phyloP scores from a whole-genome alignment of 257 asterid genomes.

The Perilla frutescens region DNA sequence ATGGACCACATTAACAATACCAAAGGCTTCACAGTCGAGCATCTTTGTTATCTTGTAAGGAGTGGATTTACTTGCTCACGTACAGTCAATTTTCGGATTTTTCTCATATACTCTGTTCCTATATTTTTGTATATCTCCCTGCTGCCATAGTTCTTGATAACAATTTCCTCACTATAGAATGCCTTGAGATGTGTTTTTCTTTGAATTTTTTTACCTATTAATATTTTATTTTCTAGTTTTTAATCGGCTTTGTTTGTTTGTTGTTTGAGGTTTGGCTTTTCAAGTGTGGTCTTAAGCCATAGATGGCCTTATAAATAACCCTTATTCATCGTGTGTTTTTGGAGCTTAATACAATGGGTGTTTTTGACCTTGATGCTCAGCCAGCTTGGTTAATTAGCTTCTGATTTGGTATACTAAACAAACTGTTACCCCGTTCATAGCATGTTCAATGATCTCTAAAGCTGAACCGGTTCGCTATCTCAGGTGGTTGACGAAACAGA shows the following conservation, averaged over 20 bases:
- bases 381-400: conserved; percentile 5
- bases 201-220: neutral
- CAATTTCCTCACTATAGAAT: neutral
- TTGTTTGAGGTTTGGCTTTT: neutral
- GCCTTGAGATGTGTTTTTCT: conserved; percentile 2
- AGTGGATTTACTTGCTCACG: conserved; percentile 30
- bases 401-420: conserved; percentile 1
- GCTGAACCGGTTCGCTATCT: conserved; percentile 29
- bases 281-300: conserved; percentile 6
- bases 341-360: neutral
- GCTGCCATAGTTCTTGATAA: neutral
- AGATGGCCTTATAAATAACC: neutral
- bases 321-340: neutral
- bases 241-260: conserved; percentile 12
- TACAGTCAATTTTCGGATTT: neutral
- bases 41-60: conserved; percentile 90
- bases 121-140: neutral
- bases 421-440: neutral
- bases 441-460: conserved; percentile 10
- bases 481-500: conserved; percentile 97
- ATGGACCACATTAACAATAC: conserved; percentile 93
- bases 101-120: neutral
- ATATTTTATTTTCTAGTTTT: conserved; percentile 7
- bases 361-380: neutral
- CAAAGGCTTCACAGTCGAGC: conserved; percentile 88